Evolutionary conservation across 352 stramenopile species (phyloP).

Genomic region (Peronosclerospora sorghi): DNA sequence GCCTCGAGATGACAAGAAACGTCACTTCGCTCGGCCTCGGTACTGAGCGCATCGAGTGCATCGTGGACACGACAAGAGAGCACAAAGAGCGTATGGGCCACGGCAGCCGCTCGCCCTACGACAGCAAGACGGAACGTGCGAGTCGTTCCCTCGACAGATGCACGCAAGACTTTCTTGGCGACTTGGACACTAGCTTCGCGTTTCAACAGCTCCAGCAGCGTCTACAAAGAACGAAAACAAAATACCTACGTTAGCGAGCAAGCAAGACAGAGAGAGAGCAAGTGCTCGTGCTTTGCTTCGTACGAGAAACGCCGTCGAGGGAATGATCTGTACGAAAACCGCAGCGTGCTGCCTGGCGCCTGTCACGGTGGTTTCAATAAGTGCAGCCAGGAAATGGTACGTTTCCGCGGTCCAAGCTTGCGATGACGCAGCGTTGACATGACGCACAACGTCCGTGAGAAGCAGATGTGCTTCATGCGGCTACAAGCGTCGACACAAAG

Average conservation of each 20-base stretch:
- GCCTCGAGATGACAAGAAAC: too few species aligned
- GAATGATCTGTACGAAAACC: constrained; percentile 71
- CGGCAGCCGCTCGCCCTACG: constrained; percentile 52
- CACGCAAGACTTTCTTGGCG: constrained; percentile 74
- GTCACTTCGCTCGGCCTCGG: constrained; percentile 35
- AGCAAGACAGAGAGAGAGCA: too few species aligned
- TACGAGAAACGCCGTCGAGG: constrained; percentile 61
- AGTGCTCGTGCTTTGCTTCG: constrained; percentile 1
- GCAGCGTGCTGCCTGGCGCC: constrained; percentile 52
- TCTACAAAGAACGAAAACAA: constrained; percentile 16
- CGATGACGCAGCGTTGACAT: constrained; percentile 52
- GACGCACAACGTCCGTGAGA: constrained; percentile 77
- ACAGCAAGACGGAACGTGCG: constrained; percentile 46
- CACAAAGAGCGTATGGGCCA: constrained; percentile 82
- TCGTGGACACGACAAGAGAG: constrained; percentile 79
- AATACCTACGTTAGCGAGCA: neutral
- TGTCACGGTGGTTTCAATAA: constrained; percentile 74
- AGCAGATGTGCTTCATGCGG: constrained; percentile 74
- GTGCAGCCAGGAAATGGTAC: constrained; percentile 54
- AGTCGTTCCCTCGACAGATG: constrained; percentile 42
- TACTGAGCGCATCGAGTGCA: constrained; percentile 69
- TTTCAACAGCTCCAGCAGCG: constrained; percentile 82
- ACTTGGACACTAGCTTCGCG: constrained; percentile 67
- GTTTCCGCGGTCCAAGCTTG: constrained; percentile 47
- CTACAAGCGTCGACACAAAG: constrained; percentile 9